phyloP scores from a whole-genome alignment of 805 yeast genomes.

The Wickerhamomyces sydowiorum region DNA sequence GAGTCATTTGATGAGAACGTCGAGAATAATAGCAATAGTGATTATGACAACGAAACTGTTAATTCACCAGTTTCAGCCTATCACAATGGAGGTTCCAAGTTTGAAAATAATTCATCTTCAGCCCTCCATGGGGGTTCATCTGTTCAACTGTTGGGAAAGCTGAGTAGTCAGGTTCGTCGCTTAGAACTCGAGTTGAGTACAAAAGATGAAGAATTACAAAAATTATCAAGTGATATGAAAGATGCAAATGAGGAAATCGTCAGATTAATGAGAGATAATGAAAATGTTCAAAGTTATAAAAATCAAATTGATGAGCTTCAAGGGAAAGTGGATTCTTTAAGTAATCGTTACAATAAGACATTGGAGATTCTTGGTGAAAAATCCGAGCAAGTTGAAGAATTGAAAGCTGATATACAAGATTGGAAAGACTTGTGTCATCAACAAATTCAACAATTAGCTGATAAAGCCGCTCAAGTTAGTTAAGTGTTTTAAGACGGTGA shows the following conservation, averaged over 20 bases:
- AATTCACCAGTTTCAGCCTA: constrained; percentile 16
- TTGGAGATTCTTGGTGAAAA: constrained; percentile 80
- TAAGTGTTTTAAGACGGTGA: no score
- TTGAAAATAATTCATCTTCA: constrained; percentile 7
- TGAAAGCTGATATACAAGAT: constrained; percentile 83
- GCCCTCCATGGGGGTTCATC: constrained; percentile 25
- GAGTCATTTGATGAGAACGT: constrained; percentile 10
- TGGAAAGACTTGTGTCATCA: constrained; percentile 75
- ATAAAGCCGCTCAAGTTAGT: no score
- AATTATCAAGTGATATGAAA: constrained; percentile 51
- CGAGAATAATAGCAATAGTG: constrained; percentile 10
- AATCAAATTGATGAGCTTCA: constrained; percentile 33
- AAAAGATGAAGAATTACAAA: constrained; percentile 54
- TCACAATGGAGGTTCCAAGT: constrained; percentile 10
- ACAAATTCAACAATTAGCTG: constrained; percentile 86
- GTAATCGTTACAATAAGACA: constrained; percentile 43
- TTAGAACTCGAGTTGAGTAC: constrained; percentile 73
- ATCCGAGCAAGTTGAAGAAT: constrained; percentile 77
- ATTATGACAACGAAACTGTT: constrained; percentile 9
- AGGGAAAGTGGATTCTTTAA: constrained; percentile 20
- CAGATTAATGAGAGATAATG: constrained; percentile 49
- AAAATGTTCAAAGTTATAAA: constrained; percentile 31
- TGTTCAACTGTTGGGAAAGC: constrained; percentile 65
- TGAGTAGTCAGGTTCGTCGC: constrained; percentile 72
- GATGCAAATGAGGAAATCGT: constrained; percentile 65